Base-by-base conservation (phyloP, 140 eudicot species). In the Eryngium alpinum region DNA sequence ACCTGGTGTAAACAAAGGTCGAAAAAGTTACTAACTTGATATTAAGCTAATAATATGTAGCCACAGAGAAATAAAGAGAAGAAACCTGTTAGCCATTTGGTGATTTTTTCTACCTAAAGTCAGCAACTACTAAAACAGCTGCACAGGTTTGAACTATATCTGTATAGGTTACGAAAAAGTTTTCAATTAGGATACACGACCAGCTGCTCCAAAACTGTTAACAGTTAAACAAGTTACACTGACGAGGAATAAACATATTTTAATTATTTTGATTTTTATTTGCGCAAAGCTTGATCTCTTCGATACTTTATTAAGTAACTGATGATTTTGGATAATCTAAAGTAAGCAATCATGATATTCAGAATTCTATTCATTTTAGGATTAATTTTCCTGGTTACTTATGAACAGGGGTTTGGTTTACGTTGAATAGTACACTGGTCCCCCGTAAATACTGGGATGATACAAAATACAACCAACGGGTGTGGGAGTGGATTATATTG, bases 41-140 rank as follows among this genome's bases (percentile, higher is more conserved):
- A 1, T 10, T 32, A 4, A 59, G 70, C 43, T 62, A 49, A 84
- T 51, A 66, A 43, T n/a, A 9, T 59, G 67, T 77, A 65, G 29
- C 72, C 32, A 29, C 25, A 44, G 33, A 75, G 78, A 33, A 65
- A 75, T 56, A 75, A 78, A 50, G 24, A 83, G 43, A 59, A 72
- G 43, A 51, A 83, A 93, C 97, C 96, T 89, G 77, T 88, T 88
- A 87, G 80, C 90, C 97, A 93, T 93, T 91, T 91, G 89, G 92
- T 78, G 83, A 82, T 66, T 85, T 83, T 86, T 77, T 31, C 78
- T 59, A 43, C 51, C 77, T 43, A 79, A 31, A 79, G 53, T 79
- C 82, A 79, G 34, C 33, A 51, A 80, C 15, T 10, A 72, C 19
- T 74, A 78, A 79, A 31, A 29, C 43, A 44, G 53, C 44, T 51